Evolutionary conservation across 495 filamentous ascomycete genomes (phyloP), one percentile per base, ranked within the genome.

Genomic region (Podospora sp.): DNA sequence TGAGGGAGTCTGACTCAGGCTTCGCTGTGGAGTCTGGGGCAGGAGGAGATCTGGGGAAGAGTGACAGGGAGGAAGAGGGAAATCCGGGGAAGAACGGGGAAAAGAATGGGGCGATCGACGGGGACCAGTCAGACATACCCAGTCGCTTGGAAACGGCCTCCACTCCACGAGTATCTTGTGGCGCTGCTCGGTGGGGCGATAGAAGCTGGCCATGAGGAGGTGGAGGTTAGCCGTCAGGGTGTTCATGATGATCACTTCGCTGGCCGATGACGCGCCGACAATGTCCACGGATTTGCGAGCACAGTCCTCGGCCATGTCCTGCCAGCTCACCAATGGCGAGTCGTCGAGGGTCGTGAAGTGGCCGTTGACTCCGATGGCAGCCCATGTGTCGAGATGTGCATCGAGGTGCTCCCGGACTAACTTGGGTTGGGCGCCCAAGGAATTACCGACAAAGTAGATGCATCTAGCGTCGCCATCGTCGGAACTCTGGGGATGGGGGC

Each of bases 361-460:
- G 0, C 94, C 94, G 36, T 88, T 88, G 36, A 98, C 94, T 22
- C 90, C 94, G 74, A 95, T 92, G 0, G 88, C 89, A 2, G 91
- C 90, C 94, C 94, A 98, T 12, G 92, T 90, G 27, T 83, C 80
- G 16, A 98, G 86, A 71, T 97, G 92, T 46, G 87, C 82, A 26
- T 88, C 82, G 65, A 98, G 84, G 69, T 90, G 88, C 11, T 80
- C 76, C 35, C 83, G 80, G 2, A 89, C 90, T 50, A 84, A 82
- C 53, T 84, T 85, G 22, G 94, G 94, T 75, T 97, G 94, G 16
- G 93, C 83, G 50, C 94, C 94, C 20, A 97, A 85, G 1, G 94
- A 98, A 79, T 98, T 96, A 24, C 94, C 94, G 71, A 93, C 95
- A 33, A 98, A 84, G 77, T 98, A 98, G 70, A 92, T 90, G 75